Evolutionary conservation across 768 basidiomycete species (phyloP).

Genomic region (Fomitopsis pulvina): DNA sequence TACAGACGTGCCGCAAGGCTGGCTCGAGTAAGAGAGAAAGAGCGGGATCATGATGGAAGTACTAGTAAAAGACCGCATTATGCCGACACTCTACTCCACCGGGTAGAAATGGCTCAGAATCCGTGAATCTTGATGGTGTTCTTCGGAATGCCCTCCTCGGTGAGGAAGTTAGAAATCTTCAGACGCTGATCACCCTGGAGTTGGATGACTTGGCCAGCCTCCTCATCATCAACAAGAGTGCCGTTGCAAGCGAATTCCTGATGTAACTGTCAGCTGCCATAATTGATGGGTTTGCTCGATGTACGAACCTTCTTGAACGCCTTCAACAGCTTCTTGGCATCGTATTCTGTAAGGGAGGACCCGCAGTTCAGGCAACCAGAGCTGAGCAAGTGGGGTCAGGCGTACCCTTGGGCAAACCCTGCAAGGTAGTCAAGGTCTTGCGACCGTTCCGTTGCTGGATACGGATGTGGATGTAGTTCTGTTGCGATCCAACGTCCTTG

Average conservation of each 20-base stretch:
- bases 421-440: conserved; percentile 96
- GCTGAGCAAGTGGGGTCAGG: conserved; percentile 8
- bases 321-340: conserved; percentile 96
- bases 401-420: conserved; percentile 87
- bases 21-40: conserved; percentile 12
- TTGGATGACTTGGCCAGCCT: conserved; percentile 96
- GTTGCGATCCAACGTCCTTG: conserved; percentile 73
- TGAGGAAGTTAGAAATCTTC: conserved; percentile 86
- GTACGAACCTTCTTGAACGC: conserved; percentile 92
- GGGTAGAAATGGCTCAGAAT: conserved; percentile 45
- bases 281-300: conserved; percentile 2
- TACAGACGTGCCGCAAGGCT: conserved; percentile 14
- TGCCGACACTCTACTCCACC: conserved; percentile 14
- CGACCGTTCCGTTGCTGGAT: conserved; percentile 99
- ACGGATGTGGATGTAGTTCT: conserved; percentile 90
- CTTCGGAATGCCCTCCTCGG: conserved; percentile 74
- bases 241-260: conserved; percentile 99
- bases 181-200: conserved; percentile 95
- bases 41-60: conserved; percentile 2
- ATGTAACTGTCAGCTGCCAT: conserved; percentile 10
- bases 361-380: background rate
- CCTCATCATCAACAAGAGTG: conserved; percentile 90
- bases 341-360: conserved; percentile 62
- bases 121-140: conserved; percentile 82
- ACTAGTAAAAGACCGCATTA: conserved; percentile 9